Conservation (phyloP, 441 rosid genomes). For the Daphne laureola region DNA sequence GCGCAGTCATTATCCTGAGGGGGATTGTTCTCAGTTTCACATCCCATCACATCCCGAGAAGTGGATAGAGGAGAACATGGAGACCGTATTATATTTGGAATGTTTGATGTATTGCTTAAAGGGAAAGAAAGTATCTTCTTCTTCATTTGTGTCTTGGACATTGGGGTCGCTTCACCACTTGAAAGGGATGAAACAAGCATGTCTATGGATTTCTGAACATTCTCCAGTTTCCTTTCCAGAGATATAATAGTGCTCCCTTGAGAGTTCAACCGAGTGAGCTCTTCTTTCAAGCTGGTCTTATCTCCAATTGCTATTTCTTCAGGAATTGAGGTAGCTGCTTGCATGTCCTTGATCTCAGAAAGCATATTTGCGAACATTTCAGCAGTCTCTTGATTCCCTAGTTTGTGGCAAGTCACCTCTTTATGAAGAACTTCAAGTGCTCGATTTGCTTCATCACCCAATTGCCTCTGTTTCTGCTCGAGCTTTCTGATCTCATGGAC, state of each 20-base stretch:
- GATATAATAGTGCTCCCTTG: constrained; percentile 55
- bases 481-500: constrained; percentile 78
- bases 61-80: constrained; percentile 79
- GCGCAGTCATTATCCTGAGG: constrained; percentile 38
- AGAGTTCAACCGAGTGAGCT: constrained; percentile 59
- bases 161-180: constrained; percentile 43
- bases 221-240: constrained; percentile 79
- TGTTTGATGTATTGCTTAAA: constrained; percentile 63
- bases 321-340: constrained; percentile 37
- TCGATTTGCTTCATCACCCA: constrained; percentile 84
- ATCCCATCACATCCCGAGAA: constrained; percentile 34
- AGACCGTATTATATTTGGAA: constrained; percentile 65
- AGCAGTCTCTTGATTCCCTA: constrained; percentile 76
- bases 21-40: constrained; percentile 64
- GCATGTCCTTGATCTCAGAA: constrained; percentile 75
- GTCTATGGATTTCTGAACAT: constrained; percentile 79
- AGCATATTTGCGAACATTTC: constrained; percentile 74
- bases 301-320: constrained; percentile 48
- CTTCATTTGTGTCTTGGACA: constrained; percentile 46
- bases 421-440: constrained; percentile 88
- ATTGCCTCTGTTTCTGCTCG: constrained; percentile 72
- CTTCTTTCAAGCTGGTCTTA: constrained; percentile 65
- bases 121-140: constrained; percentile 69
- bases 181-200: constrained; percentile 58
- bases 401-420: constrained; percentile 68